Percentiles rank a stretch among this genome's conserved stretches.
phyloP scores from a whole-genome alignment of 257 asterid genomes.

The Eustoma russellianum region DNA sequence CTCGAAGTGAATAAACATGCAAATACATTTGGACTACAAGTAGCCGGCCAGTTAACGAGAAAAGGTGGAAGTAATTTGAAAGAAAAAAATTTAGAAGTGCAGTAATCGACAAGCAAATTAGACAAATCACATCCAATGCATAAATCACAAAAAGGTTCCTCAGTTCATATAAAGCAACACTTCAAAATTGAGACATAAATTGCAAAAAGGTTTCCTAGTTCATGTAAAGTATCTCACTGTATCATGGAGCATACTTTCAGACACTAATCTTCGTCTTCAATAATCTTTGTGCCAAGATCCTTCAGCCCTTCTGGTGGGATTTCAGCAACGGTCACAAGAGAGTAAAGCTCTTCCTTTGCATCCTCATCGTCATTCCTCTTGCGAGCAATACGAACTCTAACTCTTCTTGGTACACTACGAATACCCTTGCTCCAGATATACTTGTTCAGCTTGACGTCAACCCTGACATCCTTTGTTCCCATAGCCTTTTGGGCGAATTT shows the following conservation, averaged over 20 bases:
- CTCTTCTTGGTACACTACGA: constrained; percentile 48
- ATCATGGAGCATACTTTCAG: background rate
- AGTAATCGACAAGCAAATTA: no score
- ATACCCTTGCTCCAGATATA: constrained; percentile 73
- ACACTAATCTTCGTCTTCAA: constrained; percentile 38
- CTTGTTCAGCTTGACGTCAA: constrained; percentile 67
- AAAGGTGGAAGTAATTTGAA: no score
- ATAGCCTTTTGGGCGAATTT: constrained; percentile 70
- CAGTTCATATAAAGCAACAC: no score
- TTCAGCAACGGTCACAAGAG: constrained; percentile 47
- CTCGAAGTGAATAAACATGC: no score
- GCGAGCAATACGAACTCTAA: constrained; percentile 50
- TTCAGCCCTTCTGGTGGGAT: constrained; percentile 42
- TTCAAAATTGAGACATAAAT: no score
- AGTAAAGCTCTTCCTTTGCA: constrained; percentile 53
- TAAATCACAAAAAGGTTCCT: no score
- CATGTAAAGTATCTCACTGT: no score
- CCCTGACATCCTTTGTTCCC: constrained; percentile 71
- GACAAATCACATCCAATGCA: no score
- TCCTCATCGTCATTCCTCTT: constrained; percentile 61
- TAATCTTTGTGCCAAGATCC: constrained; percentile 45
- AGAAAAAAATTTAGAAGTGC: no score
- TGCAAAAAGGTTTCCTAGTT: no score
- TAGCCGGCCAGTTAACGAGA: no score
- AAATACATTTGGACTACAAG: no score